Base-by-base conservation (phyloP, 495 filamentous ascomycete species). In the Filosporella fistucella region DNA sequence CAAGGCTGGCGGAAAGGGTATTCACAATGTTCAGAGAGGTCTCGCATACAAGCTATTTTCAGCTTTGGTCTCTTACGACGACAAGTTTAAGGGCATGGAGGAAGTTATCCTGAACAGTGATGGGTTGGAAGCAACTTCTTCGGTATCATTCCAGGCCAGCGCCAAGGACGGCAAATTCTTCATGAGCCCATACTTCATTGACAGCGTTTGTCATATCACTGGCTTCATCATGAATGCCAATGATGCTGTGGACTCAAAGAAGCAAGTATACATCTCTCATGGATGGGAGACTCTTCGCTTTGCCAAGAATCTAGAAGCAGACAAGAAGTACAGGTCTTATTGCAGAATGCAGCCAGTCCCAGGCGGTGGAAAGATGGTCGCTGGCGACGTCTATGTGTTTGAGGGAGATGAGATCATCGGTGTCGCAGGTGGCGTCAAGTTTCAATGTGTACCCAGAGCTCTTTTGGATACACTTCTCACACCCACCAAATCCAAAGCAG, bases 401-500 rank as follows among this genome's bases (percentile, higher is more conserved):
- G 39, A 42, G 24, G 39, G 39, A 9, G 39, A 42, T 11, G 24
- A 42, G 14, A 29, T 42, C 14, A 24, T 42, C 16, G 39, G 21
- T 81, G 56, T 77, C 21, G 61, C 63, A 18, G 76, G 74, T 7
- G 67, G 70, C 49, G 62, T 80, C 57, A 74, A 82, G 65, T 88
- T 88, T 71, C 76, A 81, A 64, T 71, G 72, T 43, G 72, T 89
- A 25, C 74, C 83, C 20, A 75, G 84, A 46, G 77, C 75, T 62
- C 71, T 87, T 14, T 71, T 88, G 37, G 84, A 88, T 57, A 72
- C 71, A 42, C 66, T 81, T 22, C 70, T 88, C 42, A 82, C 84
- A 29, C 80, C 81, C 47, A 73, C 78, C 11, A 22, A 38, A 2
- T n/a, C 29, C 28, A 40, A 32, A 26, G 14, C 47, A 18, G 34